Conservation (phyloP, 305 asterid species). For the Petunia hybrid region DNA sequence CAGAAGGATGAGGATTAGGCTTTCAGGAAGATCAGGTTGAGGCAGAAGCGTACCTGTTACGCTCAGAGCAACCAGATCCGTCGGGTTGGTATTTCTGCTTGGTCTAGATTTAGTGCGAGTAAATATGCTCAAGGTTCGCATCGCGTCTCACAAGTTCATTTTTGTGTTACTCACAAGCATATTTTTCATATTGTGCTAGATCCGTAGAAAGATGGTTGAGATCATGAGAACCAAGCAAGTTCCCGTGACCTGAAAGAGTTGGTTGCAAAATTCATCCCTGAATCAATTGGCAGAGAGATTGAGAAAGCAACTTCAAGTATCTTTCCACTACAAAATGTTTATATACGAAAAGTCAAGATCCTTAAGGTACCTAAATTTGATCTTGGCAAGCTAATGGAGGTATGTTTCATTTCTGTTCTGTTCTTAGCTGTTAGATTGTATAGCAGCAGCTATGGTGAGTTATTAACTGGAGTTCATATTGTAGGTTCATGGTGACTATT, state of each 20-base stretch:
- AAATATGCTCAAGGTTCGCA: too few relatives aligned
- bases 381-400: conserved; percentile 85
- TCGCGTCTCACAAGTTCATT: too few relatives aligned
- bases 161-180: too few relatives aligned
- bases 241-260: too few relatives aligned
- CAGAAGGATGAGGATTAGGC: conserved; percentile 51
- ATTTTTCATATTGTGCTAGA: conserved; percentile 42
- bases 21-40: conserved; percentile 77
- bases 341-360: conserved; percentile 60
- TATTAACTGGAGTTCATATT: neutral
- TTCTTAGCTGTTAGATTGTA: too few relatives aligned
- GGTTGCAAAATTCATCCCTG: too few relatives aligned
- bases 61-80: conserved; percentile 87
- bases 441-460: too few relatives aligned
- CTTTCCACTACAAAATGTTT: too few relatives aligned
- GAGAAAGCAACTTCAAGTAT: too few relatives aligned
- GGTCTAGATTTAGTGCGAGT: too few relatives aligned
- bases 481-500: conserved; percentile 63
- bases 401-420: neutral
- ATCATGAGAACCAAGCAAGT: conserved; percentile 71
- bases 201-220: conserved; percentile 79
- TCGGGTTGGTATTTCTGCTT: conserved; percentile 47
- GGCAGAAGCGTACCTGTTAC: conserved; percentile 87
- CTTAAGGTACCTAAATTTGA: conserved; percentile 89
- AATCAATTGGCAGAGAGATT: too few relatives aligned